Conservation (phyloP, 352 stramenopile genomes). For the Pythium dissimile region DNA sequence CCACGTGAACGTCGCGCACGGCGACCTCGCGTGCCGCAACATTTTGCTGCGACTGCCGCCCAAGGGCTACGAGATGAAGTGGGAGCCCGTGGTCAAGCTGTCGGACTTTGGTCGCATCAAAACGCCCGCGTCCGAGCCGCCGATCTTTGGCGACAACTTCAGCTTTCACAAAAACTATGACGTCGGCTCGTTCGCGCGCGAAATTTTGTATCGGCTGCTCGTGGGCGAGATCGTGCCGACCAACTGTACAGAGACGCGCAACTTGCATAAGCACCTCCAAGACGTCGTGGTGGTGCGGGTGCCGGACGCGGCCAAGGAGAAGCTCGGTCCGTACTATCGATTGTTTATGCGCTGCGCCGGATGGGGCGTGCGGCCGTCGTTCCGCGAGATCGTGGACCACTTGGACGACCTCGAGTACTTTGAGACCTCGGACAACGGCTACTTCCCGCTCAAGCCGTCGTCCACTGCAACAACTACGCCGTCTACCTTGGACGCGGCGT, state of each 20-base stretch:
- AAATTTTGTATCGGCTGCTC: slow-evolving; percentile 76
- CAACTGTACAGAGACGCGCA: slow-evolving; percentile 65
- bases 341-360: slow-evolving; percentile 73
- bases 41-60: slow-evolving; percentile 79
- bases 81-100: slow-evolving; percentile 78
- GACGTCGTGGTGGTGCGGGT: slow-evolving; percentile 70
- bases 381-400: slow-evolving; percentile 78
- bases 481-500: slow-evolving; percentile 2
- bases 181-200: slow-evolving; percentile 68
- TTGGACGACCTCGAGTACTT: slow-evolving; percentile 79
- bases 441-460: slow-evolving; percentile 70
- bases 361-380: slow-evolving; percentile 76
- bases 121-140: slow-evolving; percentile 54
- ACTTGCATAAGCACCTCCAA: slow-evolving; percentile 69
- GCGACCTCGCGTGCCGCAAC: slow-evolving; percentile 82
- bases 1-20: slow-evolving; percentile 74
- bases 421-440: slow-evolving; percentile 65
- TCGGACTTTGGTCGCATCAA: slow-evolving; percentile 84
- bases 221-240: slow-evolving; percentile 79
- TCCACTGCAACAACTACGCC: slow-evolving; percentile 9
- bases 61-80: slow-evolving; percentile 78
- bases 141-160: slow-evolving; percentile 66
- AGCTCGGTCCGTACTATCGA: slow-evolving; percentile 60
- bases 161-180: slow-evolving; percentile 87
- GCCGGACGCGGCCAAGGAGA: slow-evolving; percentile 45